Base-by-base conservation (phyloP, 495 filamentous ascomycete genomes). In the Haplographium delicatum region DNA sequence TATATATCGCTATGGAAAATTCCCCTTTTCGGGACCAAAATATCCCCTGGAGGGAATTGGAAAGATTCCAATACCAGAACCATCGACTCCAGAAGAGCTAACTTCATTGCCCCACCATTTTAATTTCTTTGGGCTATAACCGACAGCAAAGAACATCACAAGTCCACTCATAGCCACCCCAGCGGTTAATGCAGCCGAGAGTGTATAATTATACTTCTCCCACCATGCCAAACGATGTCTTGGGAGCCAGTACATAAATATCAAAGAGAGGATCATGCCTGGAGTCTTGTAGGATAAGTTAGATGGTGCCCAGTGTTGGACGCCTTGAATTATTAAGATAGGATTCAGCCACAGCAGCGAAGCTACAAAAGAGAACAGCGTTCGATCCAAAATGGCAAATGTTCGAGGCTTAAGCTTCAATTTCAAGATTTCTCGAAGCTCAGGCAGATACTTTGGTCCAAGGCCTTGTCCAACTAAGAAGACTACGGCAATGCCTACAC, bases 191-290 rank as follows among this genome's bases (percentile, higher is more conserved):
- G 80, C 85, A 0, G 85, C 84, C 13, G 83, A 85, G 0, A 82
- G 73, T 51, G 87, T 71, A 63, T 88, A 89, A 69, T 90, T 90
- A 64, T 87, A 88, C 53, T 83, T 79, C 70, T 50, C 75, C 83
- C 83, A 87, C 83, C 83, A 87, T 1, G 69, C 72, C 30, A 80
- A 74, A 46, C 75, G 64, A 3, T 74, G 65, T 23, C 73, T 74
- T 45, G 74, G 72, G 41, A 87, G 61, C 20, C 73, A 54, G 43
- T 77, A 73, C 59, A 86, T 81, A 69, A 87, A 86, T 5, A 82
- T 61, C 78, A 82, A 86, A 0, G 73, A 76, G 9, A 83, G 71
- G 58, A 84, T 86, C 56, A 80, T 85, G 39, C 85, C 71, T 9
- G 82, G 81, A 1, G 78, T 83, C 27, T 47, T 47, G 26, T 54